Base-by-base conservation (phyloP, 306 rosid genomes). In the Prunus armeniaca region DNA sequence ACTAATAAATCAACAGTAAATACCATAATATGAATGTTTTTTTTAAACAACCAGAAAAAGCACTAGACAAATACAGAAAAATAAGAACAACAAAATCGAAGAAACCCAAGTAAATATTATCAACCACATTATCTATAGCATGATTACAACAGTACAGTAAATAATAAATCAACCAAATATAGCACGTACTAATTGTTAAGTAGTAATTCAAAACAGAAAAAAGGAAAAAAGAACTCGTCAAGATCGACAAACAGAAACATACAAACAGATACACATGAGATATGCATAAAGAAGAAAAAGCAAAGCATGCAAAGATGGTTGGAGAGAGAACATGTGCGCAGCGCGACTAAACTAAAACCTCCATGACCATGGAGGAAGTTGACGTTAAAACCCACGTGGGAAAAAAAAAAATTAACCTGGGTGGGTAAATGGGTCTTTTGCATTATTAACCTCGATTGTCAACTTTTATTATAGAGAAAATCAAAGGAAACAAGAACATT, bases 271-370 rank as follows among this genome's bases (percentile, higher is more conserved):
- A 52, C 7, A 49, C 15, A 69, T 49, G 8, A 30, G 18, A 15
- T 28, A 71, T 30, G 10, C 14, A 28, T 12, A 43, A 66, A 9
- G 7, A 7, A 46, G 55, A 51, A 27, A 47, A 24, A 49, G 58
- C 58, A 49, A 47, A 69, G 58, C 73, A 69, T 69, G 58, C 58
- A 69, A 49, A 55, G 9, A 71, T 32, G 65, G 34, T 54, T 11
- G 49, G 51, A 32, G 34, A 32, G 75, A 70, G 20, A 3, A 70
- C 19, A 18, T 10, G 19, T 27, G 74, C 45, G 28, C 27, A 28
- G 15, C 43, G 43, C 43, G 3, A 12, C 9, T 25, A 22, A 58
- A 12, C 65, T 30, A 52, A 70, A 70, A 11, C 47, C 72, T 14
- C 58, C 45, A 32, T 17, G 24, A 19, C 19, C 27, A 68, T 68